These are phyloP conservation scores for Micromonas pusilla DNA, from an alignment of 139 green algal species.

Conservation along the genomic window DNA sequence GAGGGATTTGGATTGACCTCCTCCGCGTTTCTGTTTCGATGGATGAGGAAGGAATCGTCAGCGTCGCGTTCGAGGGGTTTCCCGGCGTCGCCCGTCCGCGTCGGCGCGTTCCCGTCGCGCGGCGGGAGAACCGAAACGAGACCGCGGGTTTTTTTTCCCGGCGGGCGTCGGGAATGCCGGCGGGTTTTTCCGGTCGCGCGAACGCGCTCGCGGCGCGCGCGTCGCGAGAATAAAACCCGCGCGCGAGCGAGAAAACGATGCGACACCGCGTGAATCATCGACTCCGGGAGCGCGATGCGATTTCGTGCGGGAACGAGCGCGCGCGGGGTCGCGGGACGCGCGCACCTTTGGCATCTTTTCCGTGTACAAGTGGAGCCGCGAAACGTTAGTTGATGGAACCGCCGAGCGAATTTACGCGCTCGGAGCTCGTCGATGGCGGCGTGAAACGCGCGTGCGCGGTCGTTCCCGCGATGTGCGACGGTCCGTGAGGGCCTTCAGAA, in stretches of 20 bases:
- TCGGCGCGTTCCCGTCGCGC: neutral
- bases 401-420: no score
- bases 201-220: no score
- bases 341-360: neutral
- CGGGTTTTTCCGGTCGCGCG: no score
- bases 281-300: neutral
- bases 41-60: no score
- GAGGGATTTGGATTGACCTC: conserved; percentile 7
- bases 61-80: neutral
- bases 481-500: no score
- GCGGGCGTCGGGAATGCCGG: no score
- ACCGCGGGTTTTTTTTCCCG: no score
- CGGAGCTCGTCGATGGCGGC: no score
- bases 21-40: neutral
- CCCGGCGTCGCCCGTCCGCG: neutral
- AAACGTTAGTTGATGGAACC: neutral
- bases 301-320: neutral
- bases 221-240: no score
- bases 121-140: neutral
- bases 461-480: no score
- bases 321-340: neutral
- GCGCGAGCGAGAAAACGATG: no score
- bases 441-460: no score
- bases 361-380: neutral
- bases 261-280: neutral